Base-by-base conservation (phyloP, 1,284 basidiomycete genomes). In the Apiotrichum akiyoshidainum region DNA sequence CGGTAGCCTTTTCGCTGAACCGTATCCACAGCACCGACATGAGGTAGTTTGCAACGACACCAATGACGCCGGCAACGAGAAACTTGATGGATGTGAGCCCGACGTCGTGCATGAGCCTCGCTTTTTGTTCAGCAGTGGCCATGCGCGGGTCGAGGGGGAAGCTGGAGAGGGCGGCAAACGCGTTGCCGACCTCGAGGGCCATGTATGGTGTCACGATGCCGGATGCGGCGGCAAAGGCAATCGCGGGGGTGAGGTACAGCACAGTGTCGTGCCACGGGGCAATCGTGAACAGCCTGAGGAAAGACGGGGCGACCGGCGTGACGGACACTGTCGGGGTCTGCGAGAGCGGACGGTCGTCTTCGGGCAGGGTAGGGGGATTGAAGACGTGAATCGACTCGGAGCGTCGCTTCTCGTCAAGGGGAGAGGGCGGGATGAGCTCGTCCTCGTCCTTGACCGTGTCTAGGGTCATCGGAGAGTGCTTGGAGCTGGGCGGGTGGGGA, bases 131-230 rank as follows among this genome's bases (percentile, higher is more conserved):
- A 14, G 64, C 48, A 42, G 72, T 72, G 11, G 79, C 60, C 71
- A 78, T 53, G 0, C 42, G 22, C 5, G 62, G 55, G 35, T 66
- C 55, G 13, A 78, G 48, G 75, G 84, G 78, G 80, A 79, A 86
- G 6, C 69, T 64, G 3, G 85, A 80, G 68, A 96, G 93, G 0
- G 87, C 82, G 67, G 89, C 83, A 79, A 98, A 96, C 7, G 87
- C 86, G 54, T 88, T 83, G 34, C 95, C 94, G 64, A 98, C 81
- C 64, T 95, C 85, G 54, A 85, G 83, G 8, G 95, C 94, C 92
- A 98, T 97, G 80, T 90, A 90, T 1, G 95, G 91, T 0, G 90
- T 91, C 40, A 97, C 82, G 40, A 86, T 84, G 46, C 92, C 90
- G 0, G 87, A 83, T 45, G 85, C 77, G 42, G 91, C 59, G 5